Base-by-base conservation (phyloP, 2,329 filamentous ascomycete species). In the Paraphaeosphaeria minitans region DNA sequence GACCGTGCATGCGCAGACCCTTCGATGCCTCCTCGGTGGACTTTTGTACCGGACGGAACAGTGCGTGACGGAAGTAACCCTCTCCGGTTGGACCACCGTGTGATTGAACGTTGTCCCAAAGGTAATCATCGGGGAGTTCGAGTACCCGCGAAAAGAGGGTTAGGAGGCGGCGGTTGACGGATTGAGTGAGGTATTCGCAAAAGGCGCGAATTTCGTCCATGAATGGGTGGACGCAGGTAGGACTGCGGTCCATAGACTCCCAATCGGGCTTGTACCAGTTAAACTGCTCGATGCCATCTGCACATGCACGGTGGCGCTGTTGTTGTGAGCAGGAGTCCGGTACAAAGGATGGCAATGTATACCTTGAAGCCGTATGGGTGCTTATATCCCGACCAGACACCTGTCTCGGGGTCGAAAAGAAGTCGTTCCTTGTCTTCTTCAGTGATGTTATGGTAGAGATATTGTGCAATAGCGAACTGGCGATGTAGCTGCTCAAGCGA, bases 251-350 rank as follows among this genome's bases (percentile, higher is more conserved):
- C 22, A 71, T 61, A 57, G 80, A 71, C 58, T 78, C 70, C 77
- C 79, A 83, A 48, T 84, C 81, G 0, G 67, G 68, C 24, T 75
- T 78, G 71, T 84, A 84, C 77, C 79, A 84, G 70, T 84, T 84
- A 70, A 84, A 84, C 59, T 84, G 82, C 61, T 84, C 82, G 55
- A 84, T 84, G 3, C 81, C 82, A 63, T 84, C 82, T 16, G 75
- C 66, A 13, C 74, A 65, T 1, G 79, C 81, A 1, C 74, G 76
- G 41, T 79, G 68, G 47, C 81, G 62, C 63, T 67, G 31, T 29
- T n/a, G 42, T 8, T 51, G 35, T 58, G 16, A 58, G 33, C 21
- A 35, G 49, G 10, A 1, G 14, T 6, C n/a, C 10, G 14, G 39
- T 2, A 16, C 13, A 45, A 1, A n/a, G n/a, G 1, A 35, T 2